Percentiles rank a stretch among this genome's conserved stretches.
Evolutionary conservation across 148 eudicot genomes (phyloP).

Genomic region (Fallopia convolvulus): DNA sequence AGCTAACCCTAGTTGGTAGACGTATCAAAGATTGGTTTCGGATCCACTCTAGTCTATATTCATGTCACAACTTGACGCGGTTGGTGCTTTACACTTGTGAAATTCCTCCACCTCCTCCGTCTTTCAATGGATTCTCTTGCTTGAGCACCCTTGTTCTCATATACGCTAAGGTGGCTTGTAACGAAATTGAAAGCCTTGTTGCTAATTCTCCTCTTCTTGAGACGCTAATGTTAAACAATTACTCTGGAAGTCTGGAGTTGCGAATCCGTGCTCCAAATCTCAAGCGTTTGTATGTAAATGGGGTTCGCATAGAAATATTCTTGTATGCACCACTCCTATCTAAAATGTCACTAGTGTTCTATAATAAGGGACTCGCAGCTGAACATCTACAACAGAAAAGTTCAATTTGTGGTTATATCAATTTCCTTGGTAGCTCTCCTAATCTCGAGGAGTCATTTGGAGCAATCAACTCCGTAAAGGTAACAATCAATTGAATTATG

Average conservation of each 20-base stretch:
- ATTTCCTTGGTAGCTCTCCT: constrained; percentile 56
- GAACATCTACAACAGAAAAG: constrained; percentile 29
- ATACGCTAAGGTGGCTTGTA: constrained; percentile 37
- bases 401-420: neutral
- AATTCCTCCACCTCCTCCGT: constrained; percentile 38
- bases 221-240: constrained; percentile 38
- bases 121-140: constrained; percentile 41
- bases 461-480: constrained; percentile 61
- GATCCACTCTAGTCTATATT: constrained; percentile 50
- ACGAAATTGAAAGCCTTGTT: constrained; percentile 43
- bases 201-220: constrained; percentile 57
- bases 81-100: constrained; percentile 68
- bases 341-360: too few relatives aligned
- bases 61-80: constrained; percentile 35
- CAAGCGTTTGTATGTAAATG: constrained; percentile 45
- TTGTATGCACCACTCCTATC: too few relatives aligned
- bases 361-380: too few relatives aligned
- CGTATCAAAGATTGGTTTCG: neutral
- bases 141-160: constrained; percentile 47
- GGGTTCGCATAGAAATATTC: constrained; percentile 19
- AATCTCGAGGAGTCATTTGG: constrained; percentile 51
- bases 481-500: constrained; percentile 13
- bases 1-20: constrained; percentile 25
- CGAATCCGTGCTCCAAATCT: constrained; percentile 59
- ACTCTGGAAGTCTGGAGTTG: constrained; percentile 39